phyloP scores from a whole-genome alignment of 2,329 filamentous ascomycete species.

The Rutstroemia sp. region DNA sequence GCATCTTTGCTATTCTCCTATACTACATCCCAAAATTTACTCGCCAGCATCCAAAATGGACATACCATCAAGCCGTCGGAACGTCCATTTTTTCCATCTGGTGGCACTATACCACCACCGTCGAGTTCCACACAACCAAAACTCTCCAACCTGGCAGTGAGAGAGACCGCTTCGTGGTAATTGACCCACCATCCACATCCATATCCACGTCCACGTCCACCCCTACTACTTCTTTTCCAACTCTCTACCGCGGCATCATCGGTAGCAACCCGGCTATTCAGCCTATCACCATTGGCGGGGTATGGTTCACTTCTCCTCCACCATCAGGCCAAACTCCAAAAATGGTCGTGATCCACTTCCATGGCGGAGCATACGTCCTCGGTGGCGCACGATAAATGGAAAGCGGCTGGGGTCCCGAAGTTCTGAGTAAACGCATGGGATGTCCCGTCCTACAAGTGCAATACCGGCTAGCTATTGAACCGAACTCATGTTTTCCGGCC shows the following conservation, averaged over 20 bases:
- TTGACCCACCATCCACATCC: neutral
- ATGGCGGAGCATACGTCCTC: conserved; percentile 40
- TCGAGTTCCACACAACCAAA: neutral
- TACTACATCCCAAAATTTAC: neutral
- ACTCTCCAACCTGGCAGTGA: neutral
- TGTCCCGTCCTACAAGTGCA: conserved; percentile 37
- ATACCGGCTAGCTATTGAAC: conserved; percentile 40
- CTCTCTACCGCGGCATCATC: neutral
- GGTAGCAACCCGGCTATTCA: no score
- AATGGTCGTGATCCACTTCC: conserved; percentile 38
- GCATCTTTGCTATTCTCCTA: neutral
- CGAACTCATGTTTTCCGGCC: conserved; percentile 39
- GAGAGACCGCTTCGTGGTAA: neutral
- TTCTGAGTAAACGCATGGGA: conserved; percentile 30
- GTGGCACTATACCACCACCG: neutral
- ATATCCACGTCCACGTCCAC: neutral
- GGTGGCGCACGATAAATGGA: conserved; percentile 33
- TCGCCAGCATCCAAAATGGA: conserved; percentile 8
- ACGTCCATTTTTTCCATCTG: neutral
- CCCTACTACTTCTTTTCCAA: neutral
- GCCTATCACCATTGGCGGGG: no score
- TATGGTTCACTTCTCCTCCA: no score
- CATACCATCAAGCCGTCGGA: neutral
- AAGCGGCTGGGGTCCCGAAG: conserved; percentile 23
- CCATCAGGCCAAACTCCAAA: neutral